phyloP scores from a whole-genome alignment of 1,139 yeast genomes.

The Kluyveromyces sp. region DNA sequence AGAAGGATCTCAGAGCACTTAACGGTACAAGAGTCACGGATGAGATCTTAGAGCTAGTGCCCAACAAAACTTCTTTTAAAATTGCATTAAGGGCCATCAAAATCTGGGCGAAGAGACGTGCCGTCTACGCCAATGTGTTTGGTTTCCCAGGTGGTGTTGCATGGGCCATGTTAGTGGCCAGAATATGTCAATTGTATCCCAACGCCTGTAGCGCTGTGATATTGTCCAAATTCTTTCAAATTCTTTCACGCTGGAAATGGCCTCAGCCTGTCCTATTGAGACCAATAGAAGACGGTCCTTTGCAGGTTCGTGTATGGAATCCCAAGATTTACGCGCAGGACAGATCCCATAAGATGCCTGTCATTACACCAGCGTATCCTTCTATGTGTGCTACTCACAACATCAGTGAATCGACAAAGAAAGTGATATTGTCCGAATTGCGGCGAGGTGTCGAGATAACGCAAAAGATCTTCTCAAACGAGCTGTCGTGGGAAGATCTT shows the following conservation, averaged over 20 bases:
- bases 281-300: constrained; percentile 93
- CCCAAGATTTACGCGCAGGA: constrained; percentile 86
- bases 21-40: constrained; percentile 98
- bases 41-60: constrained; percentile 80
- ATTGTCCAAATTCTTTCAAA: constrained; percentile 79
- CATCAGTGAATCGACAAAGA: constrained; percentile 80
- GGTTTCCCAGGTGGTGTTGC: constrained; percentile 99
- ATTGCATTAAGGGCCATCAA: constrained; percentile 89
- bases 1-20: constrained; percentile 76
- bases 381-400: constrained; percentile 99
- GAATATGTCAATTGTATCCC: constrained; percentile 94
- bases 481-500: constrained; percentile 65
- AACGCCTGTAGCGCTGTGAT: constrained; percentile 92
- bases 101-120: constrained; percentile 94
- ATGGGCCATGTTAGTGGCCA: constrained; percentile 98
- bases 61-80: constrained; percentile 87
- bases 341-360: constrained; percentile 91
- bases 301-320: constrained; percentile 95
- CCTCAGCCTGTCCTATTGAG: constrained; percentile 94
- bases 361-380: constrained; percentile 98
- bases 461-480: constrained; percentile 59
- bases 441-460: constrained; percentile 66
- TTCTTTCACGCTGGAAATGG: constrained; percentile 91
- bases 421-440: constrained; percentile 68
- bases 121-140: constrained; percentile 86